A percentile compares a stretch with the other conserved stretches of the same genome.
Conservation (phyloP, 2,329 filamentous ascomycete species). For the Hirsutella rhossiliensis region DNA sequence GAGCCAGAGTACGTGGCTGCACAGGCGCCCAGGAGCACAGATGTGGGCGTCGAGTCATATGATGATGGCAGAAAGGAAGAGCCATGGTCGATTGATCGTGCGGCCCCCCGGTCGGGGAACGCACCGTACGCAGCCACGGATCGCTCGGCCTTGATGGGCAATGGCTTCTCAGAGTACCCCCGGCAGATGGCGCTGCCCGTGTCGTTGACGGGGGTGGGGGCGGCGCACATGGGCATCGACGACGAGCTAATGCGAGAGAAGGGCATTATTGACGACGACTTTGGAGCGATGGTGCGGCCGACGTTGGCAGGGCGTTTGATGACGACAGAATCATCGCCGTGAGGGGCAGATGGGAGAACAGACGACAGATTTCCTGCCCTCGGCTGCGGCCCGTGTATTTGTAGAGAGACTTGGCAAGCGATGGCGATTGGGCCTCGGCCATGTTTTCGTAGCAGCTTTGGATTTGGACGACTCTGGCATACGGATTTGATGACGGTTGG, state of each 20-base stretch:
- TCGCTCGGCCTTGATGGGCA: background rate
- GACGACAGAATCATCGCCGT: conserved; percentile 8
- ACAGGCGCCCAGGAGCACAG: conserved; percentile 1
- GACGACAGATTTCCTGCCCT: background rate
- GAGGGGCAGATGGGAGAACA: conserved; percentile 1
- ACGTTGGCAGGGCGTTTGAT: conserved; percentile 7
- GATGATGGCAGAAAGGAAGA: background rate
- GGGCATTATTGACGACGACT: conserved; percentile 7
- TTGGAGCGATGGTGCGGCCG: conserved; percentile 5
- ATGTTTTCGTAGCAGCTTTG: too few species aligned
- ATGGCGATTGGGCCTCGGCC: too few species aligned
- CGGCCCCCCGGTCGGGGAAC: background rate
- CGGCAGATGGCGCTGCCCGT: conserved; percentile 6
- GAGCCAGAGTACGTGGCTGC: conserved; percentile 5
- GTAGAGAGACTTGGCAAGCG: too few species aligned
- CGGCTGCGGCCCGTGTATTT: background rate
- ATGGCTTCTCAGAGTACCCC: background rate
- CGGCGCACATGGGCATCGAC: conserved; percentile 9
- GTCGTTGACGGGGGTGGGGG: conserved; percentile 13
- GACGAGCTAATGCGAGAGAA: conserved; percentile 8
- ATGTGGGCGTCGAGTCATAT: background rate
- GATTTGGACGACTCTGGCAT: too few species aligned
- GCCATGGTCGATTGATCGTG: background rate
- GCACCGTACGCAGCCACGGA: too few species aligned
- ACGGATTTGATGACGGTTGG: too few species aligned